Percentiles rank a stretch among this genome's conserved stretches.
These are phyloP conservation scores for Neurospora tetrasperma DNA, from an alignment of 495 filamentous ascomycete genomes.

Conservation along the genomic window DNA sequence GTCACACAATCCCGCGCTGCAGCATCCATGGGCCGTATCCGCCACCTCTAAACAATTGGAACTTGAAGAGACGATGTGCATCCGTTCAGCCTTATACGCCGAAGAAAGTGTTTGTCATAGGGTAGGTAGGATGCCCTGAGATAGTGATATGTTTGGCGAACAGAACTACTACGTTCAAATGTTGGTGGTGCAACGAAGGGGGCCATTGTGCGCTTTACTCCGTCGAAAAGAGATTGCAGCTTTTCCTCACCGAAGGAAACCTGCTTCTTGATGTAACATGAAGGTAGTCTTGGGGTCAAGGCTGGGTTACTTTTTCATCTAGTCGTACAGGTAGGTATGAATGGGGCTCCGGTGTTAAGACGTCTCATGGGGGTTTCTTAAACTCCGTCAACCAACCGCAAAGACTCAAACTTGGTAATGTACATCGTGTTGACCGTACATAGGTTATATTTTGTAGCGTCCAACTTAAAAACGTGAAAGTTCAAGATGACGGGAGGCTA, in stretches of 20 bases:
- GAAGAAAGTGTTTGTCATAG: neutral
- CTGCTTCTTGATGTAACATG: neutral
- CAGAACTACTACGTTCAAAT: neutral
- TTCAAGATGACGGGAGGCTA: neutral
- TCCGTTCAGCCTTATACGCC: no score
- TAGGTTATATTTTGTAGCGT: neutral
- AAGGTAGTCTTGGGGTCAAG: neutral
- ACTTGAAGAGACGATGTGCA: neutral
- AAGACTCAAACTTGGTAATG: neutral
- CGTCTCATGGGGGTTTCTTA: neutral
- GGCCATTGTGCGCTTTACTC: neutral
- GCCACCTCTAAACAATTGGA: no score
- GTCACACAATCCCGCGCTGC: neutral
- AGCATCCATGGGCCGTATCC: neutral
- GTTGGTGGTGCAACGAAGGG: neutral
- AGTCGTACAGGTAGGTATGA: neutral
- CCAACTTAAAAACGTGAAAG: neutral
- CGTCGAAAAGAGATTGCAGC: neutral
- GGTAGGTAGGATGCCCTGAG: no score
- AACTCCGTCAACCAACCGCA: neutral
- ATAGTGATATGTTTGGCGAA: neutral
- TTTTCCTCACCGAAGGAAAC: neutral
- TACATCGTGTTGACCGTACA: neutral
- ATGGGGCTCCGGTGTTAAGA: neutral
- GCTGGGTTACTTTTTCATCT: neutral